A percentile compares a stretch with the other conserved stretches of the same genome.
phyloP scores from a whole-genome alignment of 129 eudicot species.

The Flaveria robusta region DNA sequence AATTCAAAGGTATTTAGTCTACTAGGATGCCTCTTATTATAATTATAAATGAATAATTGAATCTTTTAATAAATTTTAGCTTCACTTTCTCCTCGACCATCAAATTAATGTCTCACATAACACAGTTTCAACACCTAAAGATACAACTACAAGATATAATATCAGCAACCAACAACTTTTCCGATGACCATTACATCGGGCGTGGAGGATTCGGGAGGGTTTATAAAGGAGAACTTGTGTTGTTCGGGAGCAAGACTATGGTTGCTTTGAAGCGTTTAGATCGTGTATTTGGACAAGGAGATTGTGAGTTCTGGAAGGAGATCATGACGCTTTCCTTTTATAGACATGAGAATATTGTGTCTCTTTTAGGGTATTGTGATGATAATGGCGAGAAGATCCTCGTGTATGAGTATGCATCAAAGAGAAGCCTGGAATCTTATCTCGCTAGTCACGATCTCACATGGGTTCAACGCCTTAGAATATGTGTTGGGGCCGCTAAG shows the following conservation, averaged over 20 bases:
- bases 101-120: not conserved
- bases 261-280: slow-evolving; percentile 5
- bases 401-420: not conserved
- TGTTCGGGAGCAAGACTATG: not conserved
- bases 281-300: not conserved
- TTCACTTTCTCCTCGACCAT: not conserved
- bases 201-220: not conserved
- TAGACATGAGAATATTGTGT: not conserved
- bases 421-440: not conserved
- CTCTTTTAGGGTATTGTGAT: slow-evolving; percentile 2
- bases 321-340: not conserved
- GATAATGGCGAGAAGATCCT: not conserved
- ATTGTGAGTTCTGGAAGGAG: not conserved
- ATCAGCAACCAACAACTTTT: not conserved
- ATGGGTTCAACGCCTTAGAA: not conserved
- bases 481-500: not conserved
- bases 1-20: no score
- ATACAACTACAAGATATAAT: not conserved
- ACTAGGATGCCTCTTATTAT: no score
- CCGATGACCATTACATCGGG: not conserved
- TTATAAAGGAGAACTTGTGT: not conserved
- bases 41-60: no score
- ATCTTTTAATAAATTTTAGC: no score
- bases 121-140: not conserved
- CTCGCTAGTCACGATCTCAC: not conserved